phyloP scores from a whole-genome alignment of 148 eudicot genomes.

The Rhododendron ovatum region DNA sequence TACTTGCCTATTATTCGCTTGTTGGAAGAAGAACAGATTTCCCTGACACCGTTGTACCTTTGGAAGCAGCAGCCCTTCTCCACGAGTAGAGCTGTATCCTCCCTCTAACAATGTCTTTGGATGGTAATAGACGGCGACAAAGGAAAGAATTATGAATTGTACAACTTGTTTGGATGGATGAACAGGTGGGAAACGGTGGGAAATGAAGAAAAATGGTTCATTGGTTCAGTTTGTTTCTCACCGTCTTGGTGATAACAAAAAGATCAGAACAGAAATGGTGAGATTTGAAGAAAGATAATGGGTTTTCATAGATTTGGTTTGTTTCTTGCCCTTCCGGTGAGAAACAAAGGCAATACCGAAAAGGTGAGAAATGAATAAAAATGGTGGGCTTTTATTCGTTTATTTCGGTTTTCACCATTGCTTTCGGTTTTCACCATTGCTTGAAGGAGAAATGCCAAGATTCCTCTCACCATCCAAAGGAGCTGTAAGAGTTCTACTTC shows the following conservation, averaged over 20 bases:
- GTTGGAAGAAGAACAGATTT: slow-evolving; percentile 71
- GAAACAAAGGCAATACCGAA: neutral
- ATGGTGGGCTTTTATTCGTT: neutral
- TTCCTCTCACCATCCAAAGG: neutral
- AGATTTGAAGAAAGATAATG: neutral
- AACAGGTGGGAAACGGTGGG: neutral
- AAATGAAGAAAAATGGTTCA: neutral
- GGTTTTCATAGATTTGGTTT: neutral
- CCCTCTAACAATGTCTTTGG: neutral
- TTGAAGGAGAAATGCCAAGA: neutral
- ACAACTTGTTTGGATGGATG: neutral
- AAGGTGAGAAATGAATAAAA: neutral
- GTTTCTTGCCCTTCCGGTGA: neutral
- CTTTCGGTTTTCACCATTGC: neutral
- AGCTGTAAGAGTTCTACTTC: neutral
- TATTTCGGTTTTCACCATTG: neutral
- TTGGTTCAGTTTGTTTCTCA: neutral
- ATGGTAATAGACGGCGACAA: neutral
- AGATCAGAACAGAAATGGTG: neutral
- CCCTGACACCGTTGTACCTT: slow-evolving; percentile 50
- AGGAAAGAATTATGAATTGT: neutral
- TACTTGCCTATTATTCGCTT: slow-evolving; percentile 80
- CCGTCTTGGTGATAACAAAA: neutral
- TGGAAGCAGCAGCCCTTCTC: slow-evolving; percentile 16
- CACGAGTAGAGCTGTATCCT: slow-evolving; percentile 3